Percentiles rank a stretch among this genome's conserved stretches.
These are phyloP conservation scores for Rosa rugosa DNA, from an alignment of 306 rosid species.

Conservation along the genomic window DNA sequence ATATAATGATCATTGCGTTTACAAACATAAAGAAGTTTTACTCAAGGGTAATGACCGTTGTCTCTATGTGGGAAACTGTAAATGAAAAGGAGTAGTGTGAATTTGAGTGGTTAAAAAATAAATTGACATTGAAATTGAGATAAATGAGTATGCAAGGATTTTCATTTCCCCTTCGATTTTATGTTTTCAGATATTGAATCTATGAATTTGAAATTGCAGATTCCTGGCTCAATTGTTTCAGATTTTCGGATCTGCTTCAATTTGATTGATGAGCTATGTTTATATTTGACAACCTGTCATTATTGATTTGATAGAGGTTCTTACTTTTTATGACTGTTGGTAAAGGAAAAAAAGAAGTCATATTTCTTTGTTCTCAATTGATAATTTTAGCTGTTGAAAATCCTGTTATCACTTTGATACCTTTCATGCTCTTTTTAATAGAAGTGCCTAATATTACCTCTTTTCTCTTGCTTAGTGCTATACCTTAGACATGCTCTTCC, in stretches of 20 bases:
- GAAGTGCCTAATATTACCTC: not conserved
- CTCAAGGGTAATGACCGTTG: too few relatives aligned
- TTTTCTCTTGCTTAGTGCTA: not conserved
- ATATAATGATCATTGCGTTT: too few relatives aligned
- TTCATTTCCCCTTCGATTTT: too few relatives aligned
- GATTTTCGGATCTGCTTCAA: not conserved
- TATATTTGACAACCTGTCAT: not conserved
- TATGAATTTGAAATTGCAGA: too few relatives aligned
- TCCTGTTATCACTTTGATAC: not conserved
- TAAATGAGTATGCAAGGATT: too few relatives aligned
- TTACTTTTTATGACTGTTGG: not conserved
- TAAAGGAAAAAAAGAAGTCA: not conserved
- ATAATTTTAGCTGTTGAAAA: not conserved
- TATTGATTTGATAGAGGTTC: not conserved
- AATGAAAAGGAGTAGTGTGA: too few relatives aligned
- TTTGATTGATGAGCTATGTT: not conserved
- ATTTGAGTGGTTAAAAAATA: too few relatives aligned
- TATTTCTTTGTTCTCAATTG: not conserved
- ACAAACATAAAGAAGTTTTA: too few relatives aligned
- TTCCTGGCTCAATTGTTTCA: too few relatives aligned
- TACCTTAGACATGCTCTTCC: not conserved
- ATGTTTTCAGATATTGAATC: too few relatives aligned
- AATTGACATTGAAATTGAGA: too few relatives aligned
- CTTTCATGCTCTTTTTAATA: not conserved
- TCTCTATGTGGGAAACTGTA: too few relatives aligned